A percentile compares a stretch with the other conserved stretches of the same genome.
Conservation (phyloP, 1,284 basidiomycete species). For the Porodaedalea pini region DNA sequence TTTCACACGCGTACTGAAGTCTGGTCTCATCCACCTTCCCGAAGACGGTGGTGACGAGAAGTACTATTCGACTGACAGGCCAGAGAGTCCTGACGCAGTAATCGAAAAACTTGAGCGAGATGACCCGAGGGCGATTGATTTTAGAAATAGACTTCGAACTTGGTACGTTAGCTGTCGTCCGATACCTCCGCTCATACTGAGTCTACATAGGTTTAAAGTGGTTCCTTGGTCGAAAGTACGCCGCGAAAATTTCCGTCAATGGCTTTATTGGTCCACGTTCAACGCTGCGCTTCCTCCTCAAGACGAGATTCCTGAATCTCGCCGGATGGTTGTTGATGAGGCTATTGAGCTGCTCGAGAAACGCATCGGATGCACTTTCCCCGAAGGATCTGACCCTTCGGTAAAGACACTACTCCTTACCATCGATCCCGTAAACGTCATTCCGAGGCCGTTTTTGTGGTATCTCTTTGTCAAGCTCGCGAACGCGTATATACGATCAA, state of each 20-base stretch:
- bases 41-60: conserved; percentile 55
- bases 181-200: not conserved
- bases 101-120: conserved; percentile 52
- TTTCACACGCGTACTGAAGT: conserved; percentile 56
- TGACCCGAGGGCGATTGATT: conserved; percentile 75
- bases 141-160: conserved; percentile 64
- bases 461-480: conserved; percentile 59
- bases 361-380: conserved; percentile 66
- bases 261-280: conserved; percentile 86
- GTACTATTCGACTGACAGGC: conserved; percentile 45
- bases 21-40: conserved; percentile 56
- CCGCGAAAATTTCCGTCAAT: conserved; percentile 62
- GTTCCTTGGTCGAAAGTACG: conserved; percentile 72
- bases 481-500: conserved; percentile 48
- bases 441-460: conserved; percentile 67
- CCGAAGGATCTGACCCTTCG: conserved; percentile 57
- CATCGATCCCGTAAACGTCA: conserved; percentile 71
- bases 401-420: conserved; percentile 68
- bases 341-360: conserved; percentile 65
- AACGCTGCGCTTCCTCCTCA: conserved; percentile 54
- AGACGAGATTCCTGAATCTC: conserved; percentile 44
- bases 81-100: conserved; percentile 58
- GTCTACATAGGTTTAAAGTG: conserved; percentile 60
- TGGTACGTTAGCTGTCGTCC: conserved; percentile 36
- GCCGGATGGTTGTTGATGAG: conserved; percentile 52